These are phyloP conservation scores for Mortierella sp. DNA, from an alignment of 371 early-diverging fungal genomes.

Conservation along the genomic window DNA sequence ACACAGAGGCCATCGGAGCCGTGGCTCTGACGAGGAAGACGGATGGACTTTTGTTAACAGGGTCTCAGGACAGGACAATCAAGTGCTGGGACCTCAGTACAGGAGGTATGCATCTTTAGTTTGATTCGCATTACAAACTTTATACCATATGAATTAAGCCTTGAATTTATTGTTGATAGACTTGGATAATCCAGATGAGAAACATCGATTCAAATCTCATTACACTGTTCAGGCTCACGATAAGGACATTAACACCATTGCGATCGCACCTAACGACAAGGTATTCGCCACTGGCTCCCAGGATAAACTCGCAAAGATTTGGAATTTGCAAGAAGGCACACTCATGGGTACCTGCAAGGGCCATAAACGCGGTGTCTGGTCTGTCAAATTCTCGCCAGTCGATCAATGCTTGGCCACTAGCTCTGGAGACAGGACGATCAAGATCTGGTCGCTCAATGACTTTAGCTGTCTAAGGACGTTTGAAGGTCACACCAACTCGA, in stretches of 20 bases:
- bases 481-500: slow-evolving; percentile 97
- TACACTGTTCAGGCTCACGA: slow-evolving; percentile 97
- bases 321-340: slow-evolving; percentile 89
- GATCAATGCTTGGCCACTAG: slow-evolving; percentile 90
- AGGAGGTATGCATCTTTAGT: slow-evolving; percentile 40
- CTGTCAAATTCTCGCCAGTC: slow-evolving; percentile 89
- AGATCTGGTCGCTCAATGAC: slow-evolving; percentile 93
- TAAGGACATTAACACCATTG: slow-evolving; percentile 96
- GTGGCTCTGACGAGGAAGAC: slow-evolving; percentile 78
- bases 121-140: neutral
- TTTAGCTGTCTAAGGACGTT: slow-evolving; percentile 91
- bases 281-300: slow-evolving; percentile 97
- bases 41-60: slow-evolving; percentile 78
- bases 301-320: slow-evolving; percentile 97
- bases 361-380: slow-evolving; percentile 97
- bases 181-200: slow-evolving; percentile 59
- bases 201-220: slow-evolving; percentile 69
- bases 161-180: slow-evolving; percentile 31
- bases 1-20: slow-evolving; percentile 92
- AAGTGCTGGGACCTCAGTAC: slow-evolving; percentile 90
- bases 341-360: slow-evolving; percentile 90
- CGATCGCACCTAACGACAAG: slow-evolving; percentile 92
- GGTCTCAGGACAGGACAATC: slow-evolving; percentile 93
- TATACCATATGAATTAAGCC: neutral
- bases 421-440: slow-evolving; percentile 94